Evolutionary conservation across 768 basidiomycete genomes (phyloP).

Genomic region (Suillus paluster): DNA sequence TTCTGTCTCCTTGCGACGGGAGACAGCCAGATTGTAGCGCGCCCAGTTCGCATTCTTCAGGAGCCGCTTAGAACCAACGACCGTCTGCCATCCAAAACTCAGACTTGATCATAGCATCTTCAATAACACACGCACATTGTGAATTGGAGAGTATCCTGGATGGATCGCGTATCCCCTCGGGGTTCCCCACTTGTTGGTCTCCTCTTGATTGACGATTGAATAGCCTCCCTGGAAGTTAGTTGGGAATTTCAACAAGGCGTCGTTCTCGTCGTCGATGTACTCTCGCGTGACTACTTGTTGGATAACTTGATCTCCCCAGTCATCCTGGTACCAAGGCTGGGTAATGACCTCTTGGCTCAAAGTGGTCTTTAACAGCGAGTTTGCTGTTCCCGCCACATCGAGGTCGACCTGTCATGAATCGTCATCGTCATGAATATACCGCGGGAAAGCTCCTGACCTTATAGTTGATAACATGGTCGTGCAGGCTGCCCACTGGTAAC

Average conservation of each 20-base stretch:
- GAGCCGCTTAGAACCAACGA: constrained; percentile 61
- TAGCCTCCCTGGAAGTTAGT: constrained; percentile 61
- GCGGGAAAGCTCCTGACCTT: constrained; percentile 38
- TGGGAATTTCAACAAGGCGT: constrained; percentile 55
- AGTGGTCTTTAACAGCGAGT: constrained; percentile 57
- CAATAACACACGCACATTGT: constrained; percentile 42
- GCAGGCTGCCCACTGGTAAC: constrained; percentile 60
- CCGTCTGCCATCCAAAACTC: constrained; percentile 42
- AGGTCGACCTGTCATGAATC: constrained; percentile 55
- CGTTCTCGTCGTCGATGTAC: constrained; percentile 55
- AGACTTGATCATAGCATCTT: not conserved
- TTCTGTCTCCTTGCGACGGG: constrained; percentile 63
- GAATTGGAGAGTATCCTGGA: constrained; percentile 57
- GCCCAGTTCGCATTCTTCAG: constrained; percentile 71
- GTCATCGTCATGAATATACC: not conserved
- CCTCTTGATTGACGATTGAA: constrained; percentile 57
- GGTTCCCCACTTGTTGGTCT: constrained; percentile 58
- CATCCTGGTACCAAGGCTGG: constrained; percentile 60
- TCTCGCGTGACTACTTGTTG: constrained; percentile 56
- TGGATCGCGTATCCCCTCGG: constrained; percentile 65
- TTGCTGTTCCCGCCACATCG: constrained; percentile 61
- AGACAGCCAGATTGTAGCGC: constrained; percentile 62
- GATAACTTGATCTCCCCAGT: constrained; percentile 59
- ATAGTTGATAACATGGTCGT: constrained; percentile 72
- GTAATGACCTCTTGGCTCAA: constrained; percentile 52